Percentiles rank a stretch among this genome's conserved stretches.
Conservation (phyloP, 805 yeast species). For the Saturnispora silvae region DNA sequence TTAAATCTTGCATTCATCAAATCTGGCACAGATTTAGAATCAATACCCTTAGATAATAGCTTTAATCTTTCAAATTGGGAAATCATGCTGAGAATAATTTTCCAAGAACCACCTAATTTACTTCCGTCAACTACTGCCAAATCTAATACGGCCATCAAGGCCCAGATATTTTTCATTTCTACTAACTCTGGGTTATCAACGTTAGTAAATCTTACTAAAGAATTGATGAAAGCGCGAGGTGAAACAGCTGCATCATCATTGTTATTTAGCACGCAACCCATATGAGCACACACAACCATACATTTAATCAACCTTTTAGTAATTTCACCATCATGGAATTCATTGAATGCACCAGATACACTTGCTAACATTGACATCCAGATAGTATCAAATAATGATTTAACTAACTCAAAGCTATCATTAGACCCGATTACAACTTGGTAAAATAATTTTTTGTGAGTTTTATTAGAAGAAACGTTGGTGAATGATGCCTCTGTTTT, state of each 20-base stretch:
- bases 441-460: constrained; percentile 51
- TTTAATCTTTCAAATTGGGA: constrained; percentile 90
- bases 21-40: constrained; percentile 78
- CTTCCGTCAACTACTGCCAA: too few relatives aligned
- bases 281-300: constrained; percentile 66
- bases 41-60: constrained; percentile 77
- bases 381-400: constrained; percentile 81
- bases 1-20: constrained; percentile 66
- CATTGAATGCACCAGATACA: constrained; percentile 86
- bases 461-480: constrained; percentile 48
- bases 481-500: constrained; percentile 82
- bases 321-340: constrained; percentile 65
- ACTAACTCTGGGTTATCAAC: constrained; percentile 71
- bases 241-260: constrained; percentile 81
- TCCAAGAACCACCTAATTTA: constrained; percentile 91
- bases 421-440: constrained; percentile 25
- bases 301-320: constrained; percentile 74
- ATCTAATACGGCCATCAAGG: constrained; percentile 62
- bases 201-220: constrained; percentile 78
- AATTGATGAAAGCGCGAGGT: constrained; percentile 79
- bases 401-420: constrained; percentile 82
- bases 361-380: constrained; percentile 99
- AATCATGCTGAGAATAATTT: constrained; percentile 64
- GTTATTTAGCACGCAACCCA: constrained; percentile 77
- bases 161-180: constrained; percentile 69